phyloP scores from a whole-genome alignment of 441 rosid species.

The Pelargonium fulgidum region DNA sequence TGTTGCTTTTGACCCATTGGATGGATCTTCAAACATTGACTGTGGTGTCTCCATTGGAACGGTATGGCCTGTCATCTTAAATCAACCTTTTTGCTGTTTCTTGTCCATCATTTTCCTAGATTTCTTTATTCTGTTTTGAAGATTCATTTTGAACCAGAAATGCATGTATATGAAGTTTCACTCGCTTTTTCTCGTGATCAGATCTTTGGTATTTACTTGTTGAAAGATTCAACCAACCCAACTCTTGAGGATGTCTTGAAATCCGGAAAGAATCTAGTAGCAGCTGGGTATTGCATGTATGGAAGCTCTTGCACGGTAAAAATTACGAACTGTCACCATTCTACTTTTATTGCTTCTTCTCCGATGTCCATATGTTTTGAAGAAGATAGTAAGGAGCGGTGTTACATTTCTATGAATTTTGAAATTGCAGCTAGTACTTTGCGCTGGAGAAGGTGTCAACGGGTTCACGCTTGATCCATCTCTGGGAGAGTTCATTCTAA shows the following conservation, averaged over 20 bases:
- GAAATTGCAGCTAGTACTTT: constrained; percentile 68
- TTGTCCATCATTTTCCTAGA: not conserved
- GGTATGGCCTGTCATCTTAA: constrained; percentile 34
- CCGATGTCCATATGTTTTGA: too few species aligned
- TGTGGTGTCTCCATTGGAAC: constrained; percentile 98
- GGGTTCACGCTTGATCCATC: constrained; percentile 98
- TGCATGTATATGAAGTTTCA: not conserved
- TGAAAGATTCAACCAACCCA: constrained; percentile 54
- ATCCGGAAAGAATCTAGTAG: constrained; percentile 82
- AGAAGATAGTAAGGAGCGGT: not conserved
- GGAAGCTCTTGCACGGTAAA: constrained; percentile 98
- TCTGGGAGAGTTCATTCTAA: constrained; percentile 92
- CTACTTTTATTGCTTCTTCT: not conserved
- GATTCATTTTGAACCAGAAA: not conserved
- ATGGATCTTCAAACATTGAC: constrained; percentile 96
- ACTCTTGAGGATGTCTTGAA: constrained; percentile 73
- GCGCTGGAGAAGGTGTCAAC: constrained; percentile 80
- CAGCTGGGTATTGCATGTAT: constrained; percentile 99
- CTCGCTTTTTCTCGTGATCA: constrained; percentile 30
- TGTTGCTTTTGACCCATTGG: constrained; percentile 95
- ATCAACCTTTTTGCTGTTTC: not conserved
- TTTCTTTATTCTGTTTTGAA: not conserved
- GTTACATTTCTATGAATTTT: not conserved
- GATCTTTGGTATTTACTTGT: constrained; percentile 90
- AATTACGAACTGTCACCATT: not conserved